These are phyloP conservation scores for Coprinopsis sp. DNA, from an alignment of 768 basidiomycete species.

Conservation along the genomic window DNA sequence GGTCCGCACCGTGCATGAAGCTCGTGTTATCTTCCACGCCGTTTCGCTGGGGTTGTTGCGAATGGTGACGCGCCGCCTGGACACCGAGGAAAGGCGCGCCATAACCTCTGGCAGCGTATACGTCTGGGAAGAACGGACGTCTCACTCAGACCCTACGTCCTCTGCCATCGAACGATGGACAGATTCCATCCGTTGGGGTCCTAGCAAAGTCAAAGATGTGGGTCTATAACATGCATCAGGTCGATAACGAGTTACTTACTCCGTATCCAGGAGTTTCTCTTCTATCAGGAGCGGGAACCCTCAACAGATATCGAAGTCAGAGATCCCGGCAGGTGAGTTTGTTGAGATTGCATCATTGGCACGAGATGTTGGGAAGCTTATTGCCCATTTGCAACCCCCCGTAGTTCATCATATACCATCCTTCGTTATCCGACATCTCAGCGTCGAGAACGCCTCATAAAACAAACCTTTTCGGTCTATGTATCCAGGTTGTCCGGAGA, in stretches of 20 bases:
- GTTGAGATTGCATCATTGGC: background rate
- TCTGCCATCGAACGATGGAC: constrained; percentile 81
- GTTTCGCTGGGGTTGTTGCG: constrained; percentile 54
- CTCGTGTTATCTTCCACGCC: constrained; percentile 71
- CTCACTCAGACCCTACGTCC: constrained; percentile 64
- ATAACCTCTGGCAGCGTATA: constrained; percentile 72
- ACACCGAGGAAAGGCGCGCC: constrained; percentile 67
- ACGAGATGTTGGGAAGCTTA: background rate
- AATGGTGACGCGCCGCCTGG: constrained; percentile 67
- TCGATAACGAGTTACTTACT: no score
- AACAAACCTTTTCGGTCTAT: constrained; percentile 78
- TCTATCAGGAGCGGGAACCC: constrained; percentile 68
- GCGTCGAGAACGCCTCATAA: constrained; percentile 50
- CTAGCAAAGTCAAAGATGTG: constrained; percentile 73
- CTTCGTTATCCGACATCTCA: constrained; percentile 11
- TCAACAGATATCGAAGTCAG: constrained; percentile 39
- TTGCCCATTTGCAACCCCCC: background rate
- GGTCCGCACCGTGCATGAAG: constrained; percentile 61
- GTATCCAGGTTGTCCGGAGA: constrained; percentile 62
- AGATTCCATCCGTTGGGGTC: constrained; percentile 75
- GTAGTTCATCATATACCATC: constrained; percentile 3
- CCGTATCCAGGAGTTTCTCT: constrained; percentile 72
- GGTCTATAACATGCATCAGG: no score
- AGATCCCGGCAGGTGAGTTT: background rate
- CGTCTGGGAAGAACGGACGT: constrained; percentile 80